Percentiles rank a stretch among this genome's conserved stretches.
Conservation (phyloP, 1,284 basidiomycete species). For the Heterobasidion occidentale region DNA sequence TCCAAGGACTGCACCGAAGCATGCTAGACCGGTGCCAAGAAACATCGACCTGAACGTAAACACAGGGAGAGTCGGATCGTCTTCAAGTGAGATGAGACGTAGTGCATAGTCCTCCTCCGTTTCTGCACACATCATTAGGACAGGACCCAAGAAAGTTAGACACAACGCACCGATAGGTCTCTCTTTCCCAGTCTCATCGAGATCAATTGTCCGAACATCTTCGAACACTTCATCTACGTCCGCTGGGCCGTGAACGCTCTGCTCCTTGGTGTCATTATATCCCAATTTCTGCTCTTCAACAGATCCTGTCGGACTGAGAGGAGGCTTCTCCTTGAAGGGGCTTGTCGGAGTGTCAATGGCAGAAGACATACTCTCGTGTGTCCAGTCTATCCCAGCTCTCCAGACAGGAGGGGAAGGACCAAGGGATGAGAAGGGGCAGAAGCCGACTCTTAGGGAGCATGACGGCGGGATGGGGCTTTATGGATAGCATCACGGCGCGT, state of each 20-base stretch:
- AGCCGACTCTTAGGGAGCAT: too few species aligned
- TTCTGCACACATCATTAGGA: conserved; percentile 9
- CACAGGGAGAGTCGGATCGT: conserved; percentile 47
- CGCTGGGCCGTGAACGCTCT: not conserved
- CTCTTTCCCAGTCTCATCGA: not conserved
- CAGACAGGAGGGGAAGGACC: too few species aligned
- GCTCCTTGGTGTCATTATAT: not conserved
- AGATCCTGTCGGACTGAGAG: too few species aligned
- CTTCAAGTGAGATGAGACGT: conserved; percentile 45
- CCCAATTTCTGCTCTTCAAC: not conserved
- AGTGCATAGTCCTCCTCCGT: conserved; percentile 40
- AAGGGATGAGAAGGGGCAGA: too few species aligned
- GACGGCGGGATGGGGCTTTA: too few species aligned
- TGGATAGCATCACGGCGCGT: too few species aligned
- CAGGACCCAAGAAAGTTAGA: not conserved
- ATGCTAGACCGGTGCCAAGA: conserved; percentile 38
- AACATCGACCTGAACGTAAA: conserved; percentile 42
- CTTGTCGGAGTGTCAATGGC: too few species aligned
- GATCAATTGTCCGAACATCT: not conserved
- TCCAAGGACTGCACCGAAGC: conserved; percentile 49
- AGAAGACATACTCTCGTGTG: too few species aligned
- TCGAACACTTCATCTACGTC: not conserved
- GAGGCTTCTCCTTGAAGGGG: too few species aligned
- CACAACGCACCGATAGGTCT: not conserved
- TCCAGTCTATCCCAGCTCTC: too few species aligned